Evolutionary conservation across 2,329 filamentous ascomycete species (phyloP).

Genomic region (Elsinoe perseae): DNA sequence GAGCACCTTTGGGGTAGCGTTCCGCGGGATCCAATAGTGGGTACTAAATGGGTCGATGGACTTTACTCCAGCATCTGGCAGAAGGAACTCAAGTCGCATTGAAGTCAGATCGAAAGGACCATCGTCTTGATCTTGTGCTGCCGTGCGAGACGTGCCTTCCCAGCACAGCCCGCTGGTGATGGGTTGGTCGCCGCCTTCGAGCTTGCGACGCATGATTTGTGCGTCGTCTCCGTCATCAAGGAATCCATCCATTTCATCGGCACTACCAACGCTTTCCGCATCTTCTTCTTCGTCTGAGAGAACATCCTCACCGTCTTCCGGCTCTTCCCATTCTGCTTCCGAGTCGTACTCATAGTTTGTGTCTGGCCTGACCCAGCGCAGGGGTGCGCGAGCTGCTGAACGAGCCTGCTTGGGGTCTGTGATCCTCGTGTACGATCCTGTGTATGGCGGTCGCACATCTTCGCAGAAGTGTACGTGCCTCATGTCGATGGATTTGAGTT

Average conservation of each 20-base stretch:
- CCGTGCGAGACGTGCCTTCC: slow-evolving; percentile 48
- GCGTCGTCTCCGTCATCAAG: slow-evolving; percentile 68
- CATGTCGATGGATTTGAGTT: slow-evolving; percentile 51
- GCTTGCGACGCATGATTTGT: slow-evolving; percentile 53
- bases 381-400: slow-evolving; percentile 48
- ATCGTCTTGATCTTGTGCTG: neutral
- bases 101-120: slow-evolving; percentile 39
- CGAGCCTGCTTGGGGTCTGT: slow-evolving; percentile 40
- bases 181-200: slow-evolving; percentile 60
- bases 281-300: slow-evolving; percentile 58
- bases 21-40: slow-evolving; percentile 58
- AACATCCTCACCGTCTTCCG: slow-evolving; percentile 62
- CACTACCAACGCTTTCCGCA: slow-evolving; percentile 64
- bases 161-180: slow-evolving; percentile 76
- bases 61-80: slow-evolving; percentile 40
- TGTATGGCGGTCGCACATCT: slow-evolving; percentile 60
- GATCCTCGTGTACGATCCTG: slow-evolving; percentile 61
- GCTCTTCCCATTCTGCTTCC: slow-evolving; percentile 75
- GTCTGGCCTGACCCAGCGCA: slow-evolving; percentile 48
- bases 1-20: slow-evolving; percentile 26
- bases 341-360: slow-evolving; percentile 79
- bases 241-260: slow-evolving; percentile 83
- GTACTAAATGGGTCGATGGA: slow-evolving; percentile 82
- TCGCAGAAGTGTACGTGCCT: slow-evolving; percentile 57
- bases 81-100: slow-evolving; percentile 44